phyloP scores from a whole-genome alignment of 768 basidiomycete genomes.

The Auricularia auricula-judae region DNA sequence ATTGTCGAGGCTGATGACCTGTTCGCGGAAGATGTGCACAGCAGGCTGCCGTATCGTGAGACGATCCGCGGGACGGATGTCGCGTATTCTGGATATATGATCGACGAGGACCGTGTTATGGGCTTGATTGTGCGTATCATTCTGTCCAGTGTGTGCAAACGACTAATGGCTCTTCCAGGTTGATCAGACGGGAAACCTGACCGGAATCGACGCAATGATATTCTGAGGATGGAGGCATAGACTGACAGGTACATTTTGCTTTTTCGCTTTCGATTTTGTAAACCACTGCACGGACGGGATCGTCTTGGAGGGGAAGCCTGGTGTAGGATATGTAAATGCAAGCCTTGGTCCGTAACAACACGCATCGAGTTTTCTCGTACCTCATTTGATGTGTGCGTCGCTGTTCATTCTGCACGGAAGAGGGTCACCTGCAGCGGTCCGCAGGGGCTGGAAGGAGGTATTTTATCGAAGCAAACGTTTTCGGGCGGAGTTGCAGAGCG shows the following conservation, averaged over 20 bases:
- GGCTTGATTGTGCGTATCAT: slow-evolving; percentile 27
- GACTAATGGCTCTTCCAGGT: not conserved
- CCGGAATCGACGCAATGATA: not conserved
- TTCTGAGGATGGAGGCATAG: not conserved
- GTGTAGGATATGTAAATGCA: no score
- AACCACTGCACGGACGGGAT: not conserved
- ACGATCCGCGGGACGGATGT: slow-evolving; percentile 15
- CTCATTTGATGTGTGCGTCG: no score
- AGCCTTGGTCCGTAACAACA: no score
- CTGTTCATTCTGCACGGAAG: no score
- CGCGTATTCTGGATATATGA: slow-evolving; percentile 29
- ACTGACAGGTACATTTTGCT: not conserved
- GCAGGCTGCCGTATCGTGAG: slow-evolving; percentile 21
- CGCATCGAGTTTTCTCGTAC: no score
- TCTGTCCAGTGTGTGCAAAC: not conserved
- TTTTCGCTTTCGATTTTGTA: not conserved
- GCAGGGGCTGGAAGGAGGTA: no score
- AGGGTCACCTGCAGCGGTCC: no score
- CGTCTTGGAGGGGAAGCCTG: no score
- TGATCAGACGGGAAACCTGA: not conserved
- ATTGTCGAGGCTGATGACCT: slow-evolving; percentile 10
- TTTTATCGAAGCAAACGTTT: no score
- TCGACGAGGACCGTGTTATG: slow-evolving; percentile 31
- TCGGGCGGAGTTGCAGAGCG: no score
- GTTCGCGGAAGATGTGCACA: slow-evolving; percentile 18